These are phyloP conservation scores for Daldinia sp. DNA, from an alignment of 2,329 filamentous ascomycete genomes.

Conservation along the genomic window DNA sequence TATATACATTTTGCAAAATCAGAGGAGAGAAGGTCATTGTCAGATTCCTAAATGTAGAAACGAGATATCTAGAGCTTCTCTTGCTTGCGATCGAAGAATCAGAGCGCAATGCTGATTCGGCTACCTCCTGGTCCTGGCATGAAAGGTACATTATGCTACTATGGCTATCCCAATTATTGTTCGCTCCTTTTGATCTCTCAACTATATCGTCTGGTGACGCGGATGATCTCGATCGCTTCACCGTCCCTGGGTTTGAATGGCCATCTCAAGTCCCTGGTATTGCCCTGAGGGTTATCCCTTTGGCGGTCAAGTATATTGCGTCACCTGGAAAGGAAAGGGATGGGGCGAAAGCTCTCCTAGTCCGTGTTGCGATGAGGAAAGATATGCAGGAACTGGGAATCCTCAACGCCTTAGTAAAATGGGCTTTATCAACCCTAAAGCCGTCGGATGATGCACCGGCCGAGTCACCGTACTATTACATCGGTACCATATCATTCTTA, in stretches of 20 bases:
- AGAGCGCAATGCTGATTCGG: slow-evolving; percentile 48
- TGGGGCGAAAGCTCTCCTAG: slow-evolving; percentile 83
- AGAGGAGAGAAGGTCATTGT: slow-evolving; percentile 92
- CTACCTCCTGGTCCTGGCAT: slow-evolving; percentile 74
- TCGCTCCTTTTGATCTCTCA: slow-evolving; percentile 88
- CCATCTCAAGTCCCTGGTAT: slow-evolving; percentile 72
- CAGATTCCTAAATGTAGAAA: slow-evolving; percentile 89
- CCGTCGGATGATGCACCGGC: slow-evolving; percentile 50
- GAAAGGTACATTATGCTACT: slow-evolving; percentile 86
- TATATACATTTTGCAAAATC: slow-evolving; percentile 95
- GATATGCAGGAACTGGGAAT: slow-evolving; percentile 87
- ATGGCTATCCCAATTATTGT: slow-evolving; percentile 84
- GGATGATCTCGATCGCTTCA: slow-evolving; percentile 55
- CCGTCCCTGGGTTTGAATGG: slow-evolving; percentile 61
- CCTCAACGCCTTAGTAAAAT: slow-evolving; percentile 71
- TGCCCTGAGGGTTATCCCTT: slow-evolving; percentile 71
- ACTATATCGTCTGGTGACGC: slow-evolving; percentile 76
- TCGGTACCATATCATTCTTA: slow-evolving; percentile 82
- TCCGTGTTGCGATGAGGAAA: slow-evolving; percentile 80
- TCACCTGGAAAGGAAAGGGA: slow-evolving; percentile 87
- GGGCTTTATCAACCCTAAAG: slow-evolving; percentile 71
- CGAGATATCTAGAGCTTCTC: slow-evolving; percentile 82
- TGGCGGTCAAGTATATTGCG: slow-evolving; percentile 76
- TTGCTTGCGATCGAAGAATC: slow-evolving; percentile 75
- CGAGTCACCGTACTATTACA: slow-evolving; percentile 73